Percentiles rank a stretch among this genome's conserved stretches.
phyloP scores from a whole-genome alignment of 805 yeast species.

The Spathaspora arborariae region DNA sequence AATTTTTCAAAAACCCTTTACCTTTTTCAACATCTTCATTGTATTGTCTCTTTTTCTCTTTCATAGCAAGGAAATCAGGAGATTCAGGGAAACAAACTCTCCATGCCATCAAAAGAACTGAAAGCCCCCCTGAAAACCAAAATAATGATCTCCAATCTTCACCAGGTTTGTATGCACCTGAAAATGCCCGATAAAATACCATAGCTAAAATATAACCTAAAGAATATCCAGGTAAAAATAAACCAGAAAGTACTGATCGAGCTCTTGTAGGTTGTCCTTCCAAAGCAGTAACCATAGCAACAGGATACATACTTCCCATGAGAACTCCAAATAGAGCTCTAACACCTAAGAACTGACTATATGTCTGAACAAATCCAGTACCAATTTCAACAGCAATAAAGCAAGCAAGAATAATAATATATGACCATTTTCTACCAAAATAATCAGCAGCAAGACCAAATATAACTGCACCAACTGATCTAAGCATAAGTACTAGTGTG shows the following conservation, averaged over 20 bases:
- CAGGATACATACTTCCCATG: conserved; percentile 55
- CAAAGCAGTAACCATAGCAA: conserved; percentile 50
- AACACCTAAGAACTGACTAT: conserved; percentile 54
- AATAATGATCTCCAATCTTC: conserved; percentile 62
- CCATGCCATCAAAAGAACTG: conserved; percentile 31
- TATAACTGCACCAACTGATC: conserved; percentile 60
- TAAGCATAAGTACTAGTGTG: conserved; percentile 62
- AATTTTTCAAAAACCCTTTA: conserved; percentile 16
- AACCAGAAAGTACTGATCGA: conserved; percentile 58
- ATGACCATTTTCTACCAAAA: conserved; percentile 60
- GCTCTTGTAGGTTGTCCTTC: conserved; percentile 52
- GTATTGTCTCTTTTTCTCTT: conserved; percentile 10
- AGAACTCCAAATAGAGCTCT: conserved; percentile 60
- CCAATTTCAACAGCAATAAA: conserved; percentile 57
- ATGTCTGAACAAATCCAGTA: conserved; percentile 57
- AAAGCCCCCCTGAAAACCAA: conserved; percentile 63
- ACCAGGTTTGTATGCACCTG: conserved; percentile 37
- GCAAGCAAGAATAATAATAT: conserved; percentile 40
- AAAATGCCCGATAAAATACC: conserved; percentile 60
- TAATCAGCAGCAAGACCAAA: conserved; percentile 59
- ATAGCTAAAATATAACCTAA: conserved; percentile 65
- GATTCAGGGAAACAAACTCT: conserved; percentile 38
- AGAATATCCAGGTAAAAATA: conserved; percentile 80
- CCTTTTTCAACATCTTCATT: conserved; percentile 19
- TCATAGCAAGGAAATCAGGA: conserved; percentile 36